These are phyloP conservation scores for Neurospora sp. DNA, from an alignment of 495 filamentous ascomycete species.

Conservation along the genomic window DNA sequence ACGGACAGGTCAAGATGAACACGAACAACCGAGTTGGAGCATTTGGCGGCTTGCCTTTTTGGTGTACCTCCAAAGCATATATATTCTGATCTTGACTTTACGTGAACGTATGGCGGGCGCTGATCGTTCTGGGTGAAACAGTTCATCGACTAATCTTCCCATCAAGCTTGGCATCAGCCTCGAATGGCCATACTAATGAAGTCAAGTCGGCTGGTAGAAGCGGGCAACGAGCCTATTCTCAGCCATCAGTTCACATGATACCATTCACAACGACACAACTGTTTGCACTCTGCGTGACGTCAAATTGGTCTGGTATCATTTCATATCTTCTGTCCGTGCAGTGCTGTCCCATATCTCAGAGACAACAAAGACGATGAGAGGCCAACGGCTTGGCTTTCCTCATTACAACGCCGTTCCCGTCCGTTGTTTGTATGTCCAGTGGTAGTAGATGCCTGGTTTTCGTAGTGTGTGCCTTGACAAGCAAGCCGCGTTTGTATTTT, in stretches of 20 bases:
- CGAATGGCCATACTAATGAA: neutral
- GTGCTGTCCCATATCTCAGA: neutral
- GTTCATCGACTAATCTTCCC: neutral
- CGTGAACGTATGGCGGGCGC: neutral
- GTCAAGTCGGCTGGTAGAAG: neutral
- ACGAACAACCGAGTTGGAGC: neutral
- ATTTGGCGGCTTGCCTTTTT: neutral
- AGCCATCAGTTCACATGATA: neutral
- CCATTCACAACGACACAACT: neutral
- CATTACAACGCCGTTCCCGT: neutral
- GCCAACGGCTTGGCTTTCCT: neutral
- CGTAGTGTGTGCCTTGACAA: conserved; percentile 3
- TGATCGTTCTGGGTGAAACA: neutral
- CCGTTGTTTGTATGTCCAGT: neutral
- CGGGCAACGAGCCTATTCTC: neutral
- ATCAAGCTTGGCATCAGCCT: neutral
- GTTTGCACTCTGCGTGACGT: neutral
- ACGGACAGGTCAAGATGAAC: neutral
- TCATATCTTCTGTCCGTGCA: neutral
- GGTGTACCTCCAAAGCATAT: neutral
- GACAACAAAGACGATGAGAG: neutral
- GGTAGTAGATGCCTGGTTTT: neutral
- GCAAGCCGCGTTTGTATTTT: conserved; percentile 4
- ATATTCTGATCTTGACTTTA: neutral
- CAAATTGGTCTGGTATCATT: neutral